Evolutionary conservation across 208 protist genomes (phyloP), one percentile per base, ranked within the genome.

Genomic region (Trypanosoma caninum): DNA sequence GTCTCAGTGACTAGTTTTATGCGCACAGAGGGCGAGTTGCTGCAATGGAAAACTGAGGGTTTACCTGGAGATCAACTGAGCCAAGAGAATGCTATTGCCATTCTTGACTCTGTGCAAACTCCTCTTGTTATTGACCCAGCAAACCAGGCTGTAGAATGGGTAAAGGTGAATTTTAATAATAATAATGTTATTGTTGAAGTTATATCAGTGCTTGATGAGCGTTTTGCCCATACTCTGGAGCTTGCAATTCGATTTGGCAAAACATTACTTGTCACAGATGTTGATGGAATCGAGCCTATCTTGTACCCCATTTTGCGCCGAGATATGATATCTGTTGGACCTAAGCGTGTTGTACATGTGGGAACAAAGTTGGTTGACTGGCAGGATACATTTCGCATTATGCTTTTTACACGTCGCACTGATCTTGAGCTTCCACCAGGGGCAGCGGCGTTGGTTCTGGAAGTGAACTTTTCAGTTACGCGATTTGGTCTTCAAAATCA

Each of bases 161-260:
- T 97, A 31, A 82, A 78, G 63, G 57, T 57, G 59, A 79, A 98
- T 70, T 65, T 97, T n/a, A 79, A 80, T 72, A 65, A 34, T 37
- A 65, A 77, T 16, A 87, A 89, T 62, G 60, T 70, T 35, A 75
- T 82, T 0, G 67, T 95, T 22, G 97, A 99, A 59, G 72, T 93
- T 16, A 68, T 88, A 18, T 95, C 84, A 16, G 52, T 94, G 33
- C 81, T 97, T 68, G 96, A 99, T 70, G 78, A 95, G 42, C 91
- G 93, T 45, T 99, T 99, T 65, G 55, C 91, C 1, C 95, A 89
- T 69, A 96, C 82, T 16, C 76, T 99, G 1, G 97, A 99, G 82
- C 85, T 99, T 9, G 91, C 96, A 35, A 97, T 99, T 8, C 82
- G 97, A 41, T 99, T 99, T 74, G 98, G 98, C 59, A 99, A 99